A percentile compares a stretch with the other conserved stretches of the same genome.
Conservation (phyloP, 2,329 filamentous ascomycete species). For the Pestalotiopsis fici region DNA sequence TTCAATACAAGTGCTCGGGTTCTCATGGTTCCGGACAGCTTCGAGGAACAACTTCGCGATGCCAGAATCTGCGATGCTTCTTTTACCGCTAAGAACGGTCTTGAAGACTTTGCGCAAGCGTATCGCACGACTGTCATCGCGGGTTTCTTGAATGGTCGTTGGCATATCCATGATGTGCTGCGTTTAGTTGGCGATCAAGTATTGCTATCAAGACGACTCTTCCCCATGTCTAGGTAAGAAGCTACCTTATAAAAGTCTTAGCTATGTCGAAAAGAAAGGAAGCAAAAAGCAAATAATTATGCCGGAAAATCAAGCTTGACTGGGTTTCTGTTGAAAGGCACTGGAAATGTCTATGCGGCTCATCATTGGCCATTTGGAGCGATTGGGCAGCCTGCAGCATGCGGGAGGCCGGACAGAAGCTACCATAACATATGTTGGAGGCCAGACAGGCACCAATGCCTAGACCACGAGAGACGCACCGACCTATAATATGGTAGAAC, state of each 20-base stretch:
- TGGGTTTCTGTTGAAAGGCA: no score
- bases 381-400: not conserved
- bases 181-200: not conserved
- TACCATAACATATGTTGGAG: not conserved
- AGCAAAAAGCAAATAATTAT: no score
- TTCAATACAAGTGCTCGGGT: constrained; percentile 25
- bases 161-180: not conserved
- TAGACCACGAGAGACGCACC: no score
- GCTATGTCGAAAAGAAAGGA: no score
- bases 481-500: no score
- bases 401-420: not conserved
- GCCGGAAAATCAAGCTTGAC: no score
- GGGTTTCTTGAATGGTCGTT: not conserved
- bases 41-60: constrained; percentile 32
- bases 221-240: not conserved
- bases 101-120: constrained; percentile 17
- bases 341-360: no score
- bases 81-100: constrained; percentile 22
- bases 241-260: no score
- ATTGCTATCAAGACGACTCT: not conserved
- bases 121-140: not conserved
- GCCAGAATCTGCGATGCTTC: constrained; percentile 16
- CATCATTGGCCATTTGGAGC: not conserved
- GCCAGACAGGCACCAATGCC: not conserved
- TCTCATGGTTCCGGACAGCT: constrained; percentile 18